Conservation (phyloP, 345 rosid species). For the Populus davidiana region DNA sequence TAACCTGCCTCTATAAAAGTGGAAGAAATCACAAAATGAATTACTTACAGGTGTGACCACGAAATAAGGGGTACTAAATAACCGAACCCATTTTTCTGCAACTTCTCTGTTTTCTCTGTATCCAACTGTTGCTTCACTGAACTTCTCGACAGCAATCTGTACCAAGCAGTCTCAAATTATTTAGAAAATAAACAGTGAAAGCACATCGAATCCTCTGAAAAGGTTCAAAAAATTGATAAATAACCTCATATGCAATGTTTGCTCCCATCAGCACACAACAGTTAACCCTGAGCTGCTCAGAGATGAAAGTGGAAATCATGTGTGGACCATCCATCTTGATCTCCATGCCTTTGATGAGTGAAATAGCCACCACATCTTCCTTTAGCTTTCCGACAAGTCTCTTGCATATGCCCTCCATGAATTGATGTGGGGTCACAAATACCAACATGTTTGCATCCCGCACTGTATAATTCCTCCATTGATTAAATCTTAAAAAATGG, state of each 20-base stretch:
- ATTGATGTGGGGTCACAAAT: conserved; percentile 92
- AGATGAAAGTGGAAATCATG: conserved; percentile 83
- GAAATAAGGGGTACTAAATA: conserved; percentile 81
- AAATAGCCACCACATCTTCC: conserved; percentile 68
- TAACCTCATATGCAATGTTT: conserved; percentile 91
- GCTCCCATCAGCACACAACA: conserved; percentile 97
- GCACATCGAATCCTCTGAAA: not conserved
- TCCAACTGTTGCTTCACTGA: conserved; percentile 97
- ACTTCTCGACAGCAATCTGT: conserved; percentile 87
- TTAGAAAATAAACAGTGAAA: not conserved
- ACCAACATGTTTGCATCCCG: conserved; percentile 86
- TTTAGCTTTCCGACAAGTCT: conserved; percentile 63
- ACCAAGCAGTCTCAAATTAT: conserved; percentile 13
- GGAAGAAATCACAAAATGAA: not conserved
- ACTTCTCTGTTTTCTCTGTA: conserved; percentile 57
- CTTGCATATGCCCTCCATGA: conserved; percentile 85
- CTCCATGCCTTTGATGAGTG: conserved; percentile 96
- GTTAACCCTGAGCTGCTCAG: conserved; percentile 63
- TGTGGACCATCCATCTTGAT: conserved; percentile 91
- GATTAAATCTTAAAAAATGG: not conserved
- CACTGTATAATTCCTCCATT: conserved; percentile 41
- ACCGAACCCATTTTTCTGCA: conserved; percentile 85
- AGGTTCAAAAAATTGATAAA: conserved; percentile 1
- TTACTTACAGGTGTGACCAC: conserved; percentile 75
- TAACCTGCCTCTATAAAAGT: not conserved